Evolutionary conservation across 495 filamentous ascomycete species (phyloP).

Genomic region (Neurospora cerealis): DNA sequence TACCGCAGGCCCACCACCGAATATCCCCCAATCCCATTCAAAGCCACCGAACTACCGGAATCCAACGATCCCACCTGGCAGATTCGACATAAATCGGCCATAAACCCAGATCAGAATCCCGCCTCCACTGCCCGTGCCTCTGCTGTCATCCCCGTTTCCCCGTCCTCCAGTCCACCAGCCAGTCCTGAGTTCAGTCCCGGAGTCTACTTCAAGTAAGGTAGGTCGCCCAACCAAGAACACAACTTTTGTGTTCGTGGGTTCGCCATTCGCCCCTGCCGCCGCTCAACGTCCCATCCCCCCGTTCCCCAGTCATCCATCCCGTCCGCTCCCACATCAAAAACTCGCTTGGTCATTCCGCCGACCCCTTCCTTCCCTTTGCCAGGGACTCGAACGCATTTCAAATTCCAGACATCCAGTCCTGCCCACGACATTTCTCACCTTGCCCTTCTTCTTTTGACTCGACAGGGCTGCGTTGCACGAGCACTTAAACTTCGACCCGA

Average conservation of each 20-base stretch:
- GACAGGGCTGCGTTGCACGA: neutral
- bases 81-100: neutral
- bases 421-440: neutral
- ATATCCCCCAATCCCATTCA: neutral
- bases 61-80: neutral
- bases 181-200: neutral
- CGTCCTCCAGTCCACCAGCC: neutral
- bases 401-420: neutral
- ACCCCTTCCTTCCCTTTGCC: neutral
- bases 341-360: neutral
- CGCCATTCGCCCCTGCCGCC: neutral
- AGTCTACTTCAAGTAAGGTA: neutral
- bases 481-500: neutral
- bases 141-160: neutral
- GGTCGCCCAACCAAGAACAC: neutral
- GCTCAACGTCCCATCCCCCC: neutral
- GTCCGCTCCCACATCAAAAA: neutral
- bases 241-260: neutral
- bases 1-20: neutral
- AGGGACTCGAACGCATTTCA: neutral
- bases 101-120: neutral
- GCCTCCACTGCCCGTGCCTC: neutral
- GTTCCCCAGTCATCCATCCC: neutral
- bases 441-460: neutral
- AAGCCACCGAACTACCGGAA: neutral